These are phyloP conservation scores for Leavenworthia alabamica DNA, from an alignment of 345 rosid genomes.

Conservation along the genomic window DNA sequence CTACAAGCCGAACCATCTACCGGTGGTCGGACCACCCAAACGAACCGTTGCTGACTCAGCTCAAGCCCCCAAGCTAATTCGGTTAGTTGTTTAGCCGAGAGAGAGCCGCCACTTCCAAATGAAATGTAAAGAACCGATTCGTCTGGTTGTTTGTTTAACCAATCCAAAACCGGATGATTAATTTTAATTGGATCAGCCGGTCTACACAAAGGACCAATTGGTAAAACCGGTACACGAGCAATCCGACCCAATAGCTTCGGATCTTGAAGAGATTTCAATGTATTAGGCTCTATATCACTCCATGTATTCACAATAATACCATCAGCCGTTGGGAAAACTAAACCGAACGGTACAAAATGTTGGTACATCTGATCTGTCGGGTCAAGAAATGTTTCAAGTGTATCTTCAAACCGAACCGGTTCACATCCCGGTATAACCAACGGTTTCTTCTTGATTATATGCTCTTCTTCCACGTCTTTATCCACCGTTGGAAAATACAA, in stretches of 20 bases:
- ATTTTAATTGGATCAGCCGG: conserved; percentile 10
- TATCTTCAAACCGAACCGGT: conserved; percentile 42
- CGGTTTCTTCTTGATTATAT: conserved; percentile 24
- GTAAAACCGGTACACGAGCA: conserved; percentile 28
- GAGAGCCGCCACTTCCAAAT: conserved; percentile 64
- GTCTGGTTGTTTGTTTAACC: conserved; percentile 48
- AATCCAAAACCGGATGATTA: conserved; percentile 19
- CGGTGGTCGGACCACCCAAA: conserved; percentile 29
- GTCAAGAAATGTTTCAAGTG: conserved; percentile 34
- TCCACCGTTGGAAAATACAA: conserved; percentile 31
- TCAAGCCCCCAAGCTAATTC: conserved; percentile 30
- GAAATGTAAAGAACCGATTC: conserved; percentile 54
- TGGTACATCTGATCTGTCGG: conserved; percentile 19
- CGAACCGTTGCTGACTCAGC: conserved; percentile 26
- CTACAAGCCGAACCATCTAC: conserved; percentile 4
- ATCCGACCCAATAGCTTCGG: conserved; percentile 23
- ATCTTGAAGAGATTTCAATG: conserved; percentile 26
- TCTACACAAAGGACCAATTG: conserved; percentile 28
- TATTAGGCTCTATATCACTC: conserved; percentile 28
- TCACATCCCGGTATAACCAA: conserved; percentile 47
- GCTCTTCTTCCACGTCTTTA: conserved; percentile 16
- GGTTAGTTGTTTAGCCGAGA: conserved; percentile 17
- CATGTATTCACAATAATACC: conserved; percentile 32
- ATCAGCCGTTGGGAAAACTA: conserved; percentile 15
- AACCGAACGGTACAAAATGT: conserved; percentile 18